A percentile compares a stretch with the other conserved stretches of the same genome.
Conservation (phyloP, 208 protist species). For the Trichomonas vaginalis region DNA sequence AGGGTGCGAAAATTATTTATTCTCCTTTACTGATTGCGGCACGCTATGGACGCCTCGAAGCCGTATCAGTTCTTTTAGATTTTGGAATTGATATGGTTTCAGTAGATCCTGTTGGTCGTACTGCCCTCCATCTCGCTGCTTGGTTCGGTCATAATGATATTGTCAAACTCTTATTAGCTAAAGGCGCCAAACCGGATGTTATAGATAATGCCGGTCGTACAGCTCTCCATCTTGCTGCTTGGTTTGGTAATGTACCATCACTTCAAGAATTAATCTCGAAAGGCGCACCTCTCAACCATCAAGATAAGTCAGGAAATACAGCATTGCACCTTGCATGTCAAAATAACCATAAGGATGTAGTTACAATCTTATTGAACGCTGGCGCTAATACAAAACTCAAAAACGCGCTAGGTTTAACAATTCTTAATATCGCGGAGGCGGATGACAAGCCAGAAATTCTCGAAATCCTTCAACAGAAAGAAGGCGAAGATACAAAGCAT, state of each 20-base stretch:
- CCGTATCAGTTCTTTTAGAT: not conserved
- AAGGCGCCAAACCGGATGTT: not conserved
- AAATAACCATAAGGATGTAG: not conserved
- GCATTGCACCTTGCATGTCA: not conserved
- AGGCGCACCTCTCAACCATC: not conserved
- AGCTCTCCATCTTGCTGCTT: not conserved
- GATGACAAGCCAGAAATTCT: not conserved
- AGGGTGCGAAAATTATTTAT: not conserved
- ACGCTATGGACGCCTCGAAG: not conserved
- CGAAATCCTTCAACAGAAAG: not conserved
- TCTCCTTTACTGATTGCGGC: not conserved
- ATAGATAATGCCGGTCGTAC: not conserved
- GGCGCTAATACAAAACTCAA: not conserved
- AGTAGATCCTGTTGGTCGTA: not conserved
- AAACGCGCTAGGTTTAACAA: not conserved
- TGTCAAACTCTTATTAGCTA: not conserved
- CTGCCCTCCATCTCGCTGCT: not conserved
- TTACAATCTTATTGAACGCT: not conserved
- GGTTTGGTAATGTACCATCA: not conserved
- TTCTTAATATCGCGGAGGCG: not conserved
- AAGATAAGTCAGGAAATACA: conserved; percentile 5
- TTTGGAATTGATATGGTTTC: not conserved
- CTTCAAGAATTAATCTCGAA: not conserved
- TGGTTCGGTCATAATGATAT: conserved; percentile 11
- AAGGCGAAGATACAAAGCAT: not conserved